These are phyloP conservation scores for Ceratocystis papillata DNA, from an alignment of 2,329 filamentous ascomycete genomes.

Conservation along the genomic window DNA sequence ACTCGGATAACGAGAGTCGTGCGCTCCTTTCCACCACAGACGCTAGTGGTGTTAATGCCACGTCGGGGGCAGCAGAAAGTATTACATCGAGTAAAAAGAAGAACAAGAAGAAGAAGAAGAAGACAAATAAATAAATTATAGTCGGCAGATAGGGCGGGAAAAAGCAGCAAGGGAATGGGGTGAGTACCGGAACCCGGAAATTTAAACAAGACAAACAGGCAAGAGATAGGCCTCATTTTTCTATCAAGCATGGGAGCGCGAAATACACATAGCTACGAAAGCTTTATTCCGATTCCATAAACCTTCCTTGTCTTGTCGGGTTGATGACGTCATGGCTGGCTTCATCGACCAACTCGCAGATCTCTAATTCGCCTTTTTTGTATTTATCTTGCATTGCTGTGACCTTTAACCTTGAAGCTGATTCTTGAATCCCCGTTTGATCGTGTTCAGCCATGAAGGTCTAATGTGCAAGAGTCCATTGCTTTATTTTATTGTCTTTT, in stretches of 20 bases:
- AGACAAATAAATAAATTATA: slow-evolving; percentile 19
- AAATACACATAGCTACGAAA: background rate
- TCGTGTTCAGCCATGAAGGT: no score
- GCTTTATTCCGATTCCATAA: no score
- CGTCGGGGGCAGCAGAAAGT: background rate
- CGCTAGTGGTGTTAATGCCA: background rate
- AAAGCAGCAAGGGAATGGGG: no score
- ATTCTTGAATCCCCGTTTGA: no score
- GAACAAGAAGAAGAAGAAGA: slow-evolving; percentile 24
- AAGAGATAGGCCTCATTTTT: background rate
- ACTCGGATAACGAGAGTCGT: background rate
- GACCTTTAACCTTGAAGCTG: no score
- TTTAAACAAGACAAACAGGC: no score
- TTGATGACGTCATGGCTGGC: background rate
- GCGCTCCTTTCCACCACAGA: background rate
- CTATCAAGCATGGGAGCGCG: background rate
- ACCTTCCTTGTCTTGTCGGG: no score
- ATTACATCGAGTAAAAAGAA: slow-evolving; percentile 22
- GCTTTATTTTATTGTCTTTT: no score
- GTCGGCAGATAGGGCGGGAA: no score
- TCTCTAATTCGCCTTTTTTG: slow-evolving; percentile 4
- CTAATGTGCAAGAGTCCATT: no score
- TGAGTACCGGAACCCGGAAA: no score
- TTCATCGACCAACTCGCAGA: background rate
- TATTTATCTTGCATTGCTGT: no score